Percentiles rank a stretch among this genome's conserved stretches.
Evolutionary conservation across 202 grass and related monocot genomes (phyloP).

Genomic region (Hordeum pubiflorum): DNA sequence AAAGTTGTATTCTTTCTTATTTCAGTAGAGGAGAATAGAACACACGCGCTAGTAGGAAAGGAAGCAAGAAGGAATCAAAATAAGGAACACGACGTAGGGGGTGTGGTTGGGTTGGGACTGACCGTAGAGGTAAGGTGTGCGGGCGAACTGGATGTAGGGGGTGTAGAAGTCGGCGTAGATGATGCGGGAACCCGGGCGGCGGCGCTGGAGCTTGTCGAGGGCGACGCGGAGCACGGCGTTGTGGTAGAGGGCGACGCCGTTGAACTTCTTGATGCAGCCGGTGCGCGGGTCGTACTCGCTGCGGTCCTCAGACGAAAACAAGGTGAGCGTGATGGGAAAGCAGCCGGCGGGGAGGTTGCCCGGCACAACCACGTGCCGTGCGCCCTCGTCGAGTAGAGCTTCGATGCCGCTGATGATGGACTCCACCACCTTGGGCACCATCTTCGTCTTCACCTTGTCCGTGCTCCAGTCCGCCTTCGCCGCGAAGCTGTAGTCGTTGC

Average conservation of each 20-base stretch:
- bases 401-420: slow-evolving; percentile 45
- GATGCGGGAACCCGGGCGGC: slow-evolving; percentile 39
- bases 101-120: slow-evolving; percentile 37
- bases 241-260: slow-evolving; percentile 61
- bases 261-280: slow-evolving; percentile 66
- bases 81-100: slow-evolving; percentile 54
- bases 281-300: slow-evolving; percentile 56
- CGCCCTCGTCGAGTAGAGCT: slow-evolving; percentile 62
- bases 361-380: slow-evolving; percentile 56
- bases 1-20: background rate
- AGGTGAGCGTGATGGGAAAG: slow-evolving; percentile 71
- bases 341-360: slow-evolving; percentile 66
- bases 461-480: slow-evolving; percentile 48
- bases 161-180: slow-evolving; percentile 82
- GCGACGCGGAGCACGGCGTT: slow-evolving; percentile 63
- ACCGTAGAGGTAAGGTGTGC: slow-evolving; percentile 75
- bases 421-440: slow-evolving; percentile 48
- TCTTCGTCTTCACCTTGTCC: slow-evolving; percentile 43
- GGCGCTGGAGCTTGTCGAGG: slow-evolving; percentile 44
- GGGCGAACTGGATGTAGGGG: slow-evolving; percentile 71
- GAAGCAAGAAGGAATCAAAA: no score
- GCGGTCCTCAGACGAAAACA: slow-evolving; percentile 40
- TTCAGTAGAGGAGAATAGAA: background rate
- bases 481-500: slow-evolving; percentile 72
- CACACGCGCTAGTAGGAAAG: background rate